Conservation (phyloP, 2,329 filamentous ascomycete genomes). For the Neonectria coccinea region DNA sequence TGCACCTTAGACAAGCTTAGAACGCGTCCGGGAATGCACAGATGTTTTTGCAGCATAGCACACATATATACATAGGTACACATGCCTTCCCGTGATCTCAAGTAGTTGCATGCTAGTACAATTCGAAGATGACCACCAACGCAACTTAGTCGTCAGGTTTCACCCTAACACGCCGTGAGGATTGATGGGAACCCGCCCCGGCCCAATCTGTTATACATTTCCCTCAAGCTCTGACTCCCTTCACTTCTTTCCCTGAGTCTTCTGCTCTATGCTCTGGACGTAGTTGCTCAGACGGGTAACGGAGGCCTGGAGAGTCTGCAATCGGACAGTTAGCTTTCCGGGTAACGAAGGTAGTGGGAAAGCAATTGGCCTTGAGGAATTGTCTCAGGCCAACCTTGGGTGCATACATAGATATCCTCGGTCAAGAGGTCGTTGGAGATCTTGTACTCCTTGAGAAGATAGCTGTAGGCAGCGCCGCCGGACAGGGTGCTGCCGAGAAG, state of each 20-base stretch:
- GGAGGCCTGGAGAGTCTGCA: slow-evolving; percentile 84
- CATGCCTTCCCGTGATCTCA: slow-evolving; percentile 17
- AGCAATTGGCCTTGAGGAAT: slow-evolving; percentile 8
- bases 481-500: slow-evolving; percentile 85
- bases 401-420: slow-evolving; percentile 94
- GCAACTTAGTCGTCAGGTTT: slow-evolving; percentile 28
- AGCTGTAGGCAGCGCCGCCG: slow-evolving; percentile 88
- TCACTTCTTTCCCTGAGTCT: slow-evolving; percentile 80
- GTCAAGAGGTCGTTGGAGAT: slow-evolving; percentile 91
- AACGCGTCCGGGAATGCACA: slow-evolving; percentile 26
- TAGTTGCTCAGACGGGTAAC: slow-evolving; percentile 89
- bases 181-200: slow-evolving; percentile 18
- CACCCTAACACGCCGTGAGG: slow-evolving; percentile 21
- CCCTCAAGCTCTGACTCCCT: slow-evolving; percentile 16
- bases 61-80: slow-evolving; percentile 31
- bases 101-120: slow-evolving; percentile 12
- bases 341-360: not conserved
- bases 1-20: not conserved
- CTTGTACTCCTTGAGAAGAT: slow-evolving; percentile 93
- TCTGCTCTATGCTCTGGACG: slow-evolving; percentile 83
- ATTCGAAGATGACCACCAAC: slow-evolving; percentile 20
- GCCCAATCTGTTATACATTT: slow-evolving; percentile 38
- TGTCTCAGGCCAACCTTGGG: slow-evolving; percentile 5
- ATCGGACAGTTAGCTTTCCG: slow-evolving; percentile 10
- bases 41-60: slow-evolving; percentile 24